These are phyloP conservation scores for Medicago arabica DNA, from an alignment of 306 rosid species.

Conservation along the genomic window DNA sequence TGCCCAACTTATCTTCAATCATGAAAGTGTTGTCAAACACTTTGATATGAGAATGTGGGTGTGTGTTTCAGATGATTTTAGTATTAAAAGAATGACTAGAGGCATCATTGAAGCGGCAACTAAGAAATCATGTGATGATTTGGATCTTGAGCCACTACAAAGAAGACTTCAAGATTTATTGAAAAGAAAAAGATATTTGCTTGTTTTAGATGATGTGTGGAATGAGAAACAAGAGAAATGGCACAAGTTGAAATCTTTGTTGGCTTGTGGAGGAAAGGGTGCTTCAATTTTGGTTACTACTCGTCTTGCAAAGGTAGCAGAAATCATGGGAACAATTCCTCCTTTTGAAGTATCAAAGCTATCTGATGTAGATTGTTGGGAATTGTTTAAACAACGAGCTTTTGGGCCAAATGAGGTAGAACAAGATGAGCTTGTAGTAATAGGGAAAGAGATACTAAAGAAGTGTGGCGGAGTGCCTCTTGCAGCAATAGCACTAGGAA, in stretches of 20 bases:
- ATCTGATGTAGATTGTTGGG: not conserved
- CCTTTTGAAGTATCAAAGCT: not conserved
- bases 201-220: conserved; percentile 11
- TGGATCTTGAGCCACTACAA: not conserved
- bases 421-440: not conserved
- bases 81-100: not conserved
- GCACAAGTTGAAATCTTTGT: not conserved
- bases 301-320: conserved; percentile 26
- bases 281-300: conserved; percentile 25
- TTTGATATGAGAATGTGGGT: conserved; percentile 29
- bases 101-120: conserved; percentile 1
- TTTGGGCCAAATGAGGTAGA: conserved; percentile 5
- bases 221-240: not conserved
- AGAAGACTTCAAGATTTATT: conserved; percentile 10
- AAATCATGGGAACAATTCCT: conserved; percentile 28
- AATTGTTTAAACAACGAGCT: conserved; percentile 19
- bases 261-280: conserved; percentile 32
- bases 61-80: conserved; percentile 26
- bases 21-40: conserved; percentile 29
- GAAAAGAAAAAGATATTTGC: conserved; percentile 24
- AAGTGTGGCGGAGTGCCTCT: conserved; percentile 36
- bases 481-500: conserved; percentile 34
- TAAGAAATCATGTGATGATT: not conserved
- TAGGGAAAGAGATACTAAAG: conserved; percentile 8
- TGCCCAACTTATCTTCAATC: conserved; percentile 35